Evolutionary conservation across 78 protist species (phyloP).

Genomic region (Dictyostelium citrinum): DNA sequence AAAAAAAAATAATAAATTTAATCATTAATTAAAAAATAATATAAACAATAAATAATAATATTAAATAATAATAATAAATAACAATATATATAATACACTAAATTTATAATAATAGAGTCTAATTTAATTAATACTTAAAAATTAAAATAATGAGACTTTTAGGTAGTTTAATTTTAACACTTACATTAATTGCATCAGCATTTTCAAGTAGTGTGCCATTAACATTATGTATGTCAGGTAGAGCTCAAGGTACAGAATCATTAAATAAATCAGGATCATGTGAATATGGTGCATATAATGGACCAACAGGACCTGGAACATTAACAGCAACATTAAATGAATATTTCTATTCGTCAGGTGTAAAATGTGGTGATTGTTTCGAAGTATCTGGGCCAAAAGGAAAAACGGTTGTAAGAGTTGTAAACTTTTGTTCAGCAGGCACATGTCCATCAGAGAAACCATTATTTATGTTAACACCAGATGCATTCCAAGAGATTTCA

Average conservation of each 20-base stretch:
- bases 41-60: not conserved
- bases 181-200: not conserved
- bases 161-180: not conserved
- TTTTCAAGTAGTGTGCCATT: not conserved
- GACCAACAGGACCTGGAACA: conserved; percentile 12
- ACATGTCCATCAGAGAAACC: conserved; percentile 47
- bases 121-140: not conserved
- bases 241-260: conserved; percentile 25
- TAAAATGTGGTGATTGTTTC: conserved; percentile 63
- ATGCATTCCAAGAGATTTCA: conserved; percentile 30
- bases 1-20: not conserved
- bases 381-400: conserved; percentile 54
- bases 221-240: conserved; percentile 21
- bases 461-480: conserved; percentile 50
- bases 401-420: conserved; percentile 27
- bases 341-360: conserved; percentile 11
- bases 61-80: not conserved
- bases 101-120: not conserved
- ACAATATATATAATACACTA: no score
- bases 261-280: conserved; percentile 46
- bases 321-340: conserved; percentile 45
- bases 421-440: conserved; percentile 33
- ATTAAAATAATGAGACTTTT: not conserved
- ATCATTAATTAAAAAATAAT: not conserved
- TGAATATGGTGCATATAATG: conserved; percentile 39